These are phyloP conservation scores for Colletotrichum coccodes DNA, from an alignment of 2,329 filamentous ascomycete genomes.

Conservation along the genomic window DNA sequence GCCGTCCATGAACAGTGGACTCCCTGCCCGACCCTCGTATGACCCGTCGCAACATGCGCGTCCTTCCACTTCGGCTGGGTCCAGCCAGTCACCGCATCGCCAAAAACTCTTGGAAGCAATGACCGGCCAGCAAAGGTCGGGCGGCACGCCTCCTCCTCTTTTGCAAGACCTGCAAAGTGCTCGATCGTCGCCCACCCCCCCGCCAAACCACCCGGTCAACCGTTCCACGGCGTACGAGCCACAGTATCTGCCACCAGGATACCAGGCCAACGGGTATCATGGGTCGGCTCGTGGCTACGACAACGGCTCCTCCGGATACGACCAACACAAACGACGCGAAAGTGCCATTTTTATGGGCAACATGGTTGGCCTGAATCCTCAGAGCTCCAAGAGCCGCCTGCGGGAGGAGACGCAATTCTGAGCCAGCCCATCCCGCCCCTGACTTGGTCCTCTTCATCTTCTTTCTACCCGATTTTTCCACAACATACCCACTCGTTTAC, in stretches of 20 bases:
- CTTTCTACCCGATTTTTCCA: conserved; percentile 29
- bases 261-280: conserved; percentile 36
- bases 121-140: conserved; percentile 45
- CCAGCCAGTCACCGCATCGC: conserved; percentile 61
- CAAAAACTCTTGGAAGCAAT: conserved; percentile 58
- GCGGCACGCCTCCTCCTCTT: conserved; percentile 60
- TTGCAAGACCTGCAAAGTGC: conserved; percentile 42
- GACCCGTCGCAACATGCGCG: conserved; percentile 47
- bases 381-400: conserved; percentile 63
- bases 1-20: conserved; percentile 34
- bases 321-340: conserved; percentile 65
- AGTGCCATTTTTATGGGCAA: conserved; percentile 68
- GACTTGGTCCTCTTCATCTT: conserved; percentile 27
- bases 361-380: conserved; percentile 59
- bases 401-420: conserved; percentile 64
- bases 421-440: conserved; percentile 36
- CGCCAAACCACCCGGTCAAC: conserved; percentile 40
- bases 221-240: conserved; percentile 55
- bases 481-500: conserved; percentile 46
- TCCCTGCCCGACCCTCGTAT: conserved; percentile 40
- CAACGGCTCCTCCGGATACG: conserved; percentile 42
- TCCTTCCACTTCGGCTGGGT: conserved; percentile 59
- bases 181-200: conserved; percentile 57
- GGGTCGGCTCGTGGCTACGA: conserved; percentile 44
- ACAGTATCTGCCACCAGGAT: conserved; percentile 46